Conservation (phyloP, 768 basidiomycete species). For the Mycena olivaceomarginata region DNA sequence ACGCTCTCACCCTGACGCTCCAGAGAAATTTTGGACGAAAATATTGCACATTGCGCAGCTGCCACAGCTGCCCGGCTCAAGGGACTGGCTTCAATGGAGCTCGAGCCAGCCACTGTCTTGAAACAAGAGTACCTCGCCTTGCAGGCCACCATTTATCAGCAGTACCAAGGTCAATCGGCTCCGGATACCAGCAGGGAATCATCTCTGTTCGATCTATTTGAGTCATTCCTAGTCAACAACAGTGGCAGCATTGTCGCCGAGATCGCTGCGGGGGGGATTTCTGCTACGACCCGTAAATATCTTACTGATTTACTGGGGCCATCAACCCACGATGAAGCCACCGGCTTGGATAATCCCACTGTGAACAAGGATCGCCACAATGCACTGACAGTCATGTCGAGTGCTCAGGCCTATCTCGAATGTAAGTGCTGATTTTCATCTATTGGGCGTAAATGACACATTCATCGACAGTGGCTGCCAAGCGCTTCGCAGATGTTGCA, state of each 20-base stretch:
- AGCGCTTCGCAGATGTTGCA: too few relatives aligned
- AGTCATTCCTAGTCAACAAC: slow-evolving; percentile 10
- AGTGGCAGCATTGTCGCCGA: slow-evolving; percentile 3
- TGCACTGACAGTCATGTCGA: slow-evolving; percentile 31
- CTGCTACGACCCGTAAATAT: neutral
- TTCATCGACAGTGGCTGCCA: too few relatives aligned
- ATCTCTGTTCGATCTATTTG: slow-evolving; percentile 11
- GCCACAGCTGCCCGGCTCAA: slow-evolving; percentile 17
- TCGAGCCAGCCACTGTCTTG: slow-evolving; percentile 28
- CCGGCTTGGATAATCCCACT: neutral
- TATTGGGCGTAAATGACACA: neutral
- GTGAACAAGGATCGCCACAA: slow-evolving; percentile 17
- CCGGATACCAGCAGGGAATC: slow-evolving; percentile 5
- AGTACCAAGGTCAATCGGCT: slow-evolving; percentile 15
- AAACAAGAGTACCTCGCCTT: slow-evolving; percentile 13
- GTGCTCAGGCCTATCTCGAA: slow-evolving; percentile 34
- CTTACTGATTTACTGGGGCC: neutral
- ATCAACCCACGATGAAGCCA: neutral
- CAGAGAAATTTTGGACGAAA: slow-evolving; percentile 31
- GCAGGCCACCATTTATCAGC: slow-evolving; percentile 14
- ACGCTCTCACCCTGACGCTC: slow-evolving; percentile 14
- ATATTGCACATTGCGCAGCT: slow-evolving; percentile 20
- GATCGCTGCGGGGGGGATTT: slow-evolving; percentile 7
- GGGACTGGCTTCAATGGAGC: slow-evolving; percentile 19
- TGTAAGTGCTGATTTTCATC: slow-evolving; percentile 9